phyloP scores from a whole-genome alignment of 2,329 filamentous ascomycete genomes.

The Hyphodiscus sp. region DNA sequence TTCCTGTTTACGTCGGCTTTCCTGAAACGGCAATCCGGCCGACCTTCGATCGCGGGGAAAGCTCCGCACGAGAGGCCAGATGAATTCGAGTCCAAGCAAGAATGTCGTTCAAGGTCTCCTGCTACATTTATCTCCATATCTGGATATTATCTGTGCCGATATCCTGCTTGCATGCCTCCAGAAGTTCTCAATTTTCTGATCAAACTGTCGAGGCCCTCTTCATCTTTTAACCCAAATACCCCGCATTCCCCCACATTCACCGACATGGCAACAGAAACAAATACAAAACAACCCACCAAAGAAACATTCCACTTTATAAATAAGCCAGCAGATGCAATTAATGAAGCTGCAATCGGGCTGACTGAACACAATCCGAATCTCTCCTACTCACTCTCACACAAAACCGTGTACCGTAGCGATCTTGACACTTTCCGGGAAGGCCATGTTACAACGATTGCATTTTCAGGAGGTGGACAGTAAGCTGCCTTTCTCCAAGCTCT shows the following conservation, averaged over 20 bases:
- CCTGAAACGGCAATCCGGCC: slow-evolving; percentile 12
- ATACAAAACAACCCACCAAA: slow-evolving; percentile 13
- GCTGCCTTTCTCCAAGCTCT: not conserved
- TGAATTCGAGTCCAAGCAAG: not conserved
- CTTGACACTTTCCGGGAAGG: slow-evolving; percentile 20
- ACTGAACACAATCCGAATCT: slow-evolving; percentile 21
- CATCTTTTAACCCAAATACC: not conserved
- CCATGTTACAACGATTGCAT: slow-evolving; percentile 26
- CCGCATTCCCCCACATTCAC: slow-evolving; percentile 14
- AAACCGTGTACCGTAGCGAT: slow-evolving; percentile 23
- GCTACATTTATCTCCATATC: not conserved
- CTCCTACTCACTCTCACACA: slow-evolving; percentile 19
- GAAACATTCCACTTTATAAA: slow-evolving; percentile 26
- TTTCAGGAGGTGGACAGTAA: slow-evolving; percentile 26
- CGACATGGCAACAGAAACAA: slow-evolving; percentile 16
- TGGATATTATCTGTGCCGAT: not conserved
- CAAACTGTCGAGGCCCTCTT: not conserved
- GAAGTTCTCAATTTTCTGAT: not conserved
- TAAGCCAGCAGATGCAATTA: slow-evolving; percentile 20
- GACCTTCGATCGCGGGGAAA: slow-evolving; percentile 9
- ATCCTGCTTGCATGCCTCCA: not conserved
- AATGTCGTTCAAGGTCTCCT: not conserved
- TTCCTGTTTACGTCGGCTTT: slow-evolving; percentile 3
- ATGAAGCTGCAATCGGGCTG: slow-evolving; percentile 21
- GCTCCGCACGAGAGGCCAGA: not conserved